Base-by-base conservation (phyloP, 148 eudicot genomes). In the Oxyria digyna region DNA sequence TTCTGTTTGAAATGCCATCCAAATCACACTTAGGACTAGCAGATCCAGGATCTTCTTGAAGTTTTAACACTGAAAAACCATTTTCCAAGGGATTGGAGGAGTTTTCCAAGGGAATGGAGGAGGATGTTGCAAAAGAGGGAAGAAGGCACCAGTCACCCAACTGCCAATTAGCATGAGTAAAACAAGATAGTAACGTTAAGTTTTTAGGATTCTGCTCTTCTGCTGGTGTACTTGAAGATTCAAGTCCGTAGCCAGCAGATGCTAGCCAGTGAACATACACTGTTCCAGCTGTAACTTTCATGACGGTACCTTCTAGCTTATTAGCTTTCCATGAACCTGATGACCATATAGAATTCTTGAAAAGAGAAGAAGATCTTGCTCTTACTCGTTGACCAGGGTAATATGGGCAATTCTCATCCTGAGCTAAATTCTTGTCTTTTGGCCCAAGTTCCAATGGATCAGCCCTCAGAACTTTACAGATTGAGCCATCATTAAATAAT, bases 251-350 rank as follows among this genome's bases (percentile, higher is more conserved):
- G 14, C 97, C 96, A 72, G 99, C 87, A 77, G 99, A 95, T 45
- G 97, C 97, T 77, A 91, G 84, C 99, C 99, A 95, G 49, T 91
- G 89, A 73, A 91, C 79, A 71, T 87, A 95, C 6, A 85, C 93
- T 0, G 96, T 85, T 21, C 89, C 97, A 67, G 83, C 87, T 15
- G 91, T 78, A 55, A 95, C 97, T 75, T 87, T 88, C 10, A 78
- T 91, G 55, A 95, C 96, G 20, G 96, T 95, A 67, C 93, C 97
- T 76, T 95, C 97, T 48, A 87, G 69, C 21, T 87, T 78, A 71
- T 81, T 84, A 17, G 91, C 83, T 85, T 82, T 95, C 96, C 97
- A 88, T 55, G 78, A 71, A 52, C 99, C 99, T 54, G 93, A 78
- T 50, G 91, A 71, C 97, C 97, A 94, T 71, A 87, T 77, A 64